These are phyloP conservation scores for Mucor mucedo DNA, from an alignment of 371 early-diverging fungal genomes.

Conservation along the genomic window DNA sequence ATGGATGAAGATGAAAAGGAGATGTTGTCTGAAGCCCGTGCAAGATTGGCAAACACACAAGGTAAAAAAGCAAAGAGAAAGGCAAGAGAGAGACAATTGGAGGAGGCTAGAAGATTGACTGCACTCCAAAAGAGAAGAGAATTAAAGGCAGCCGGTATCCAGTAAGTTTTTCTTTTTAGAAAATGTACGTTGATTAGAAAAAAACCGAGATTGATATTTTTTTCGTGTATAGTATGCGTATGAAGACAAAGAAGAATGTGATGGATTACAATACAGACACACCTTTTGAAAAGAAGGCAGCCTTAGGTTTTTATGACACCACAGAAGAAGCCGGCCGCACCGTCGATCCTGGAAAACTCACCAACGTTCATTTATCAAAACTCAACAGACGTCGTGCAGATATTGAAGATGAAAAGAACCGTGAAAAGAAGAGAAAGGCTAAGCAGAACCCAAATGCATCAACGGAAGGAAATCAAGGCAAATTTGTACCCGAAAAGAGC, in stretches of 20 bases:
- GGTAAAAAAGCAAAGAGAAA: constrained; percentile 99
- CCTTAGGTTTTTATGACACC: constrained; percentile 92
- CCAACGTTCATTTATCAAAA: constrained; percentile 72
- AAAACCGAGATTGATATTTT: not conserved
- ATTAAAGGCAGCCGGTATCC: constrained; percentile 96
- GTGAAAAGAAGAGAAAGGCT: constrained; percentile 77
- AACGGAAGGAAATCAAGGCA: constrained; percentile 51
- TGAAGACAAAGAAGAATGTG: constrained; percentile 70
- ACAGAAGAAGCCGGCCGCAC: constrained; percentile 79
- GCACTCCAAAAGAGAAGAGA: constrained; percentile 93
- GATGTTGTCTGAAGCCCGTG: constrained; percentile 97
- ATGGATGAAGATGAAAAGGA: constrained; percentile 99
- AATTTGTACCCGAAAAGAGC: constrained; percentile 60
- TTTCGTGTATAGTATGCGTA: constrained; percentile 39
- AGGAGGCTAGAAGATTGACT: constrained; percentile 92
- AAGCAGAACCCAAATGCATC: constrained; percentile 55
- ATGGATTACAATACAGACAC: constrained; percentile 97
- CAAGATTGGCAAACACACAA: constrained; percentile 97
- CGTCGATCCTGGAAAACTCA: constrained; percentile 61
- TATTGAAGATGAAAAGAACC: constrained; percentile 65
- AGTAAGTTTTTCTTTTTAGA: constrained; percentile 39
- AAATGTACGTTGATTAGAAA: no score
- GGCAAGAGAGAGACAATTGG: constrained; percentile 95
- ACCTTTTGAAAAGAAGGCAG: constrained; percentile 89
- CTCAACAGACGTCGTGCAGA: constrained; percentile 83